Evolutionary conservation across 2,329 filamentous ascomycete species (phyloP), one percentile per base, ranked within the genome.

Genomic region (Aspergillus neoniger): DNA sequence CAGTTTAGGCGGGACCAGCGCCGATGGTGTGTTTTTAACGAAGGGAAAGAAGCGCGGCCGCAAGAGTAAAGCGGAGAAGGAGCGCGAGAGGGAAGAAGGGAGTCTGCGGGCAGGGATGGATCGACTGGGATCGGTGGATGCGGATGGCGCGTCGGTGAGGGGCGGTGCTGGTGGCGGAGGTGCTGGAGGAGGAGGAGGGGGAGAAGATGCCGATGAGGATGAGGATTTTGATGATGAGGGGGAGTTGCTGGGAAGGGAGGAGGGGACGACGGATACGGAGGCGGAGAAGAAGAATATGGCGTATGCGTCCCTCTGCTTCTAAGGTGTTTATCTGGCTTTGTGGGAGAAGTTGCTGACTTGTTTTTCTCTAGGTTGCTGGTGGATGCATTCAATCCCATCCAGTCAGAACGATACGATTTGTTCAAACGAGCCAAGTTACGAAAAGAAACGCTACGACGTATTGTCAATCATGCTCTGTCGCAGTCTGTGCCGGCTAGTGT

Each of bases 381-480:
- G 41, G 78, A 79, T 63, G 78, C 79, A 10, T 82, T 83, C 59
- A 80, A 78, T 51, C 74, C 74, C 2, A 72, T 80, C 55, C 81
- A 83, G 65, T 79, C 77, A 3, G 74, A 77, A 54, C 77, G 81
- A 55, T 82, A 82, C 59, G 79, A 82, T 64, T 71, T 79, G 12
- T 82, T 80, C 68, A 81, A 82, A 43, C 79, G 81, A 15, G 75
- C 79, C 7, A 82, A 81, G 65, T 69, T 84, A 53, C 78, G 81
- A 38, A 82, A 82, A 60, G 77, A 81, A 54, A 81, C 79, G 0
- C 75, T 84, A 14, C 80, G 81, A 59, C 72, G 81, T 67, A 84
- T 90, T 63, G 86, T 87, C 63, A 90, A 90, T 67, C 85, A 88
- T 70, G 88, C 86, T 1, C 81, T 90, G 41, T 86, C 84, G 1